phyloP scores from a whole-genome alignment of 2,329 filamentous ascomycete species.

The Ampelomyces quisqualis region DNA sequence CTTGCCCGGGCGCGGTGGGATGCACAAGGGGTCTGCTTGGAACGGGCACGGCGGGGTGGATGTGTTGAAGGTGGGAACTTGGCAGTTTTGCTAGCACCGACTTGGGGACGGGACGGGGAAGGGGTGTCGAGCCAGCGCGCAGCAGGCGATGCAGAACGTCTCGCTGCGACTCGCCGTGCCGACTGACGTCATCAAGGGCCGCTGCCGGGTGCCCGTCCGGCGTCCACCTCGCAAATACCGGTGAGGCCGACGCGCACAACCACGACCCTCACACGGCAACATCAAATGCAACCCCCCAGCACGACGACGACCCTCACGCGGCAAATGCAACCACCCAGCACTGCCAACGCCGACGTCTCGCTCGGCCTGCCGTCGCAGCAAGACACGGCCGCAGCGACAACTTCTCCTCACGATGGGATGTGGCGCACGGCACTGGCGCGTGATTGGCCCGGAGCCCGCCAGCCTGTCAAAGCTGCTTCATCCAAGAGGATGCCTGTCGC shows the following conservation, averaged over 20 bases:
- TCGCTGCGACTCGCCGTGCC: no score
- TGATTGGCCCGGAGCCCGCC: neutral
- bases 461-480: neutral
- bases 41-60: neutral
- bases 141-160: no score
- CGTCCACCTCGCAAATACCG: no score
- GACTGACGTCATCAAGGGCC: no score
- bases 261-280: no score
- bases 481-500: slow-evolving; percentile 1
- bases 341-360: neutral
- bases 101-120: neutral
- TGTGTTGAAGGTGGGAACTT: no score
- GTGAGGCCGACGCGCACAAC: no score
- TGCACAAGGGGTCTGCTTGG: neutral
- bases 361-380: neutral
- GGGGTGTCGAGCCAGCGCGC: neutral
- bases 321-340: neutral
- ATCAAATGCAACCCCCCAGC: no score
- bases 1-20: neutral
- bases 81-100: no score
- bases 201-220: no score
- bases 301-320: no score
- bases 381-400: neutral
- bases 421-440: neutral
- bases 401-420: neutral